These are phyloP conservation scores for Auriscalpium vulgare DNA, from an alignment of 768 basidiomycete genomes.

Conservation along the genomic window DNA sequence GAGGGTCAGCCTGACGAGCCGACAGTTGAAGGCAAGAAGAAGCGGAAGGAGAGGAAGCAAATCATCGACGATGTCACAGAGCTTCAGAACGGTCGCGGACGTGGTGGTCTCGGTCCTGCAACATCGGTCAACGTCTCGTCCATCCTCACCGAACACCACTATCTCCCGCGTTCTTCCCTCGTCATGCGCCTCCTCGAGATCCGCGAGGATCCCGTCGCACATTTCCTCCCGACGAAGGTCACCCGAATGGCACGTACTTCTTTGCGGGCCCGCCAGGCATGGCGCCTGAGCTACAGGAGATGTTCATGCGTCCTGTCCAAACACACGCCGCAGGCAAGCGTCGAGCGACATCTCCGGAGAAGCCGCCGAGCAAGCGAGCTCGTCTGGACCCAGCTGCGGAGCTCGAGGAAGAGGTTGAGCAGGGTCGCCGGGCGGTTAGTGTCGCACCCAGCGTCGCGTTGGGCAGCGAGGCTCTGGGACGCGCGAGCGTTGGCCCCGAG, in stretches of 20 bases:
- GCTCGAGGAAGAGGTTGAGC: constrained; percentile 53
- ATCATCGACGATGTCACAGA: constrained; percentile 90
- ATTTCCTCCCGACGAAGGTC: constrained; percentile 80
- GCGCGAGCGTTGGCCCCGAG: constrained; percentile 14
- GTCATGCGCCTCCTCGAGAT: constrained; percentile 85
- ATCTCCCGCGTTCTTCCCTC: constrained; percentile 76
- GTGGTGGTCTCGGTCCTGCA: constrained; percentile 43
- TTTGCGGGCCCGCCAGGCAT: constrained; percentile 82
- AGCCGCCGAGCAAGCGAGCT: constrained; percentile 50
- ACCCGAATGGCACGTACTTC: constrained; percentile 70
- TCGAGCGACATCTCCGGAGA: constrained; percentile 47
- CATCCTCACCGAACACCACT: constrained; percentile 75
- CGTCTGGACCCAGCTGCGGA: constrained; percentile 33
- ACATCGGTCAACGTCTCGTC: constrained; percentile 51
- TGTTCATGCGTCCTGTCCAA: constrained; percentile 76
- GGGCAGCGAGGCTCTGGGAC: constrained; percentile 47
- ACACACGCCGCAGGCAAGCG: constrained; percentile 43
- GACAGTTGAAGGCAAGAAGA: constrained; percentile 34
- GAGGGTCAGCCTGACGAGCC: constrained; percentile 30
- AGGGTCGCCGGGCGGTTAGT: constrained; percentile 60
- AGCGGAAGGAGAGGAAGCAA: constrained; percentile 68
- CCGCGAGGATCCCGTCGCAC: constrained; percentile 71
- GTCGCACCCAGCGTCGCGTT: constrained; percentile 48
- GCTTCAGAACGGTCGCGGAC: constrained; percentile 57
- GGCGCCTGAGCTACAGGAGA: constrained; percentile 68